Evolutionary conservation across 2,329 filamentous ascomycete genomes (phyloP), one percentile per base, ranked within the genome.

Genomic region (Aspergillus persii): DNA sequence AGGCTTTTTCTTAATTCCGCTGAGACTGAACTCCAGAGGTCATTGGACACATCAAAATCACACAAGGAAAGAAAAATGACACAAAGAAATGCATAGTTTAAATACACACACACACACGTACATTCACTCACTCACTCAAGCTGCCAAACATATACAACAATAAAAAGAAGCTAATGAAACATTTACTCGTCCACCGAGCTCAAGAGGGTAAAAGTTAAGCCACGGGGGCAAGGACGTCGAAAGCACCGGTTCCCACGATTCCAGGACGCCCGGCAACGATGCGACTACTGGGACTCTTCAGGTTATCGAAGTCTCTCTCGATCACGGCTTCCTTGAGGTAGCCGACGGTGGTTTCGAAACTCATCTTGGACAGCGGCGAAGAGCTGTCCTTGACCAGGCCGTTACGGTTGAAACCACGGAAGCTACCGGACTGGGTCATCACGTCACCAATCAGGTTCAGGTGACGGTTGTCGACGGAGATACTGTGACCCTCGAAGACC

Each of bases 311-410:
- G 75, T 98, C 95, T 53, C 91, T 88, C 70, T 96, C 92, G 59
- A 96, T 80, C 29, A 97, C 89, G 1, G 95, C 93, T 72, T 98
- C 95, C 75, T 90, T 93, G 70, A 99, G 82, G 81, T 97, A 97
- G 0, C 90, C 89, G 44, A 98, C 85, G 2, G 95, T 99, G 3
- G 95, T 99, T 84, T 99, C 95, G 79, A 98, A 99, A 75, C 91
- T 96, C 94, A 98, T 98, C 84, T 98, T 98, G 78, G 95, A 94
- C 68, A 99, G 94, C 0, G 95, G 92, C 66, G 89, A 93, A 30
- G 94, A 89, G 70, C 91, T 93, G 64, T 90, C 88, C 71, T 87
- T 88, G 61, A 80, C 76, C 46, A 99, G 81, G 1, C 94, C 95
- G 72, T 91, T 96, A 52, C 95, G 89, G 77, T 91, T 96, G 80